Percentiles rank a stretch among this genome's conserved stretches.
Conservation (phyloP, 768 basidiomycete species). For the Lyophyllum atratum region DNA sequence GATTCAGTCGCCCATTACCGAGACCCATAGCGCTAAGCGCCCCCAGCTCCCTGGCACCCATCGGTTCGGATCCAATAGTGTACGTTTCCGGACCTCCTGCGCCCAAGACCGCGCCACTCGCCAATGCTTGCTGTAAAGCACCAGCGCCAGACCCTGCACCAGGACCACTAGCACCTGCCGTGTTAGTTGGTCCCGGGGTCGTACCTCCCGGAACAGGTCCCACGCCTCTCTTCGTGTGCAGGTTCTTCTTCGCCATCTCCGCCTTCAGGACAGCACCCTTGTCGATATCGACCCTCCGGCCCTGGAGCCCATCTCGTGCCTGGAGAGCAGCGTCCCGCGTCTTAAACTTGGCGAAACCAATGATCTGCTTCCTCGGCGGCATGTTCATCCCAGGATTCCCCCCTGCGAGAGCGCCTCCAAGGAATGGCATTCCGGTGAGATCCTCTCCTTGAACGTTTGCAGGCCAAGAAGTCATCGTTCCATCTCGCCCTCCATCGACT, state of each 20-base stretch:
- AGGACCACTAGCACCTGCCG: constrained; percentile 24
- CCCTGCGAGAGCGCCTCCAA: constrained; percentile 22
- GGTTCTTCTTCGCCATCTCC: constrained; percentile 99
- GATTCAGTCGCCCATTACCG: constrained; percentile 33
- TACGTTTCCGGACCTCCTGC: constrained; percentile 26
- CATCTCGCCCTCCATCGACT: constrained; percentile 77
- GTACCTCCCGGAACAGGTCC: constrained; percentile 54
- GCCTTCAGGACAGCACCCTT: constrained; percentile 93
- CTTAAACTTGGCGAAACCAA: constrained; percentile 96
- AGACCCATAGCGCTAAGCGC: constrained; percentile 52
- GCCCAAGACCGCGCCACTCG: constrained; percentile 26
- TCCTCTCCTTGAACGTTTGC: constrained; percentile 35
- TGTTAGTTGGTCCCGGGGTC: constrained; percentile 13
- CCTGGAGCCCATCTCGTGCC: constrained; percentile 87
- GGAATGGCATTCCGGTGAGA: constrained; percentile 31
- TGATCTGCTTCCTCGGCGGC: constrained; percentile 90
- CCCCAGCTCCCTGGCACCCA: constrained; percentile 44
- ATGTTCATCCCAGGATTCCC: constrained; percentile 35
- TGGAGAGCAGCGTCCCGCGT: constrained; percentile 84
- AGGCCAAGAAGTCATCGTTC: constrained; percentile 72
- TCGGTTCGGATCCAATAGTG: constrained; percentile 22
- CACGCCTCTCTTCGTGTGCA: constrained; percentile 92
- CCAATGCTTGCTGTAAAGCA: constrained; percentile 15
- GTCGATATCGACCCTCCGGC: constrained; percentile 88
- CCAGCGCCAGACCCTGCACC: constrained; percentile 19